phyloP scores from a whole-genome alignment of 805 yeast genomes.

The Tetrapisispora pingtungensis region DNA sequence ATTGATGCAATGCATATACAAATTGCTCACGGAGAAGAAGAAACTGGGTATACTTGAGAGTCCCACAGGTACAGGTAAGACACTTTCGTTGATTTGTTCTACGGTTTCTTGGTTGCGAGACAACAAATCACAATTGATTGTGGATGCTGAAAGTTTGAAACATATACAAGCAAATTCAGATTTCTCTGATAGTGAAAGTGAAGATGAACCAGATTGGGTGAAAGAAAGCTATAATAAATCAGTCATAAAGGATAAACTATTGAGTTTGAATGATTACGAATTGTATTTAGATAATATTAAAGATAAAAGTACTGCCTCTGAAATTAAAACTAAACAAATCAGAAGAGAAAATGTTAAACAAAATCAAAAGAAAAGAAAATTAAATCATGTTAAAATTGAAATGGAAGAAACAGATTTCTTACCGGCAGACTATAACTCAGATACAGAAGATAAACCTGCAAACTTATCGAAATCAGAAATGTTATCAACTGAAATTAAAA shows the following conservation, averaged over 20 bases:
- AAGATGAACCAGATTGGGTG: conserved; percentile 67
- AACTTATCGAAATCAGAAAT: neutral
- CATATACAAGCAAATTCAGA: conserved; percentile 19
- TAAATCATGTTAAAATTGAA: conserved; percentile 18
- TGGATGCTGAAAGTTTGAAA: conserved; percentile 8
- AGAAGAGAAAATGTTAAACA: conserved; percentile 5
- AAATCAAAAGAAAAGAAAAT: conserved; percentile 12
- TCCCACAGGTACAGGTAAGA: conserved; percentile 94
- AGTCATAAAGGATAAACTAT: conserved; percentile 16
- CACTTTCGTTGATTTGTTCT: conserved; percentile 77
- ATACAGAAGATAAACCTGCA: neutral
- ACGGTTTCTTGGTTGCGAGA: conserved; percentile 73
- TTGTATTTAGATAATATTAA: conserved; percentile 25
- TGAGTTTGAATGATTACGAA: conserved; percentile 29
- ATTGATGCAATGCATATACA: conserved; percentile 68
- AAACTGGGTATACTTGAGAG: conserved; percentile 80
- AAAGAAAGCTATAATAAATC: conserved; percentile 31
- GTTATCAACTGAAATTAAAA: conserved; percentile 39
- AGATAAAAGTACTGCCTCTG: neutral
- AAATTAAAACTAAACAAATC: conserved; percentile 5
- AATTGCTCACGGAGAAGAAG: conserved; percentile 37
- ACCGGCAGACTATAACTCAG: conserved; percentile 13
- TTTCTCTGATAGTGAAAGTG: conserved; percentile 25
- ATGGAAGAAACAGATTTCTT: conserved; percentile 23
- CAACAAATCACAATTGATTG: conserved; percentile 27